Percentiles rank a stretch among this genome's conserved stretches.
Evolutionary conservation across 2,329 filamentous ascomycete genomes (phyloP).

Genomic region (Fusarium nodosum): DNA sequence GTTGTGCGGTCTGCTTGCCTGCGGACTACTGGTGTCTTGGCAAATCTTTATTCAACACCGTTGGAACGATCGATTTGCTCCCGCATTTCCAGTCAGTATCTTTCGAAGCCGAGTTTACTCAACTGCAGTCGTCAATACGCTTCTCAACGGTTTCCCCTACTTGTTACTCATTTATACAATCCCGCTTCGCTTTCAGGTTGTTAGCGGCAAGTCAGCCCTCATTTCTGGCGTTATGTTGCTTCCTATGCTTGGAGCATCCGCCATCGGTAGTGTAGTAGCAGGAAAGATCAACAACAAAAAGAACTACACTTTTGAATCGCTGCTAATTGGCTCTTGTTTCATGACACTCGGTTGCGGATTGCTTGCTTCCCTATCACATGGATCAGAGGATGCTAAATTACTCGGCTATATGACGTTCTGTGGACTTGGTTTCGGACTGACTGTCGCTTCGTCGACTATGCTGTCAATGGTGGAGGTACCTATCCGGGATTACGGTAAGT

Average conservation of each 20-base stretch:
- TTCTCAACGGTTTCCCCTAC: slow-evolving; percentile 66
- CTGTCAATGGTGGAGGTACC: slow-evolving; percentile 59
- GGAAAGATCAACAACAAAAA: slow-evolving; percentile 59
- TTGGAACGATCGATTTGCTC: slow-evolving; percentile 49
- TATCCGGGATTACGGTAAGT: slow-evolving; percentile 60
- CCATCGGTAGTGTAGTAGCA: slow-evolving; percentile 59
- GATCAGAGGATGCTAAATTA: slow-evolving; percentile 59
- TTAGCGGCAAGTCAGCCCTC: slow-evolving; percentile 62
- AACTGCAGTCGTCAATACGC: slow-evolving; percentile 59
- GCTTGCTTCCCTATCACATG: slow-evolving; percentile 55
- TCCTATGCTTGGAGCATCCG: slow-evolving; percentile 65
- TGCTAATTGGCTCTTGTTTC: slow-evolving; percentile 58
- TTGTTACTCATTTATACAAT: slow-evolving; percentile 64
- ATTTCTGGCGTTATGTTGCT: slow-evolving; percentile 65
- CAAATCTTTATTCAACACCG: slow-evolving; percentile 46
- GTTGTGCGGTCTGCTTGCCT: slow-evolving; percentile 49
- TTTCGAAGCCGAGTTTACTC: slow-evolving; percentile 63
- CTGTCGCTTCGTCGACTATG: slow-evolving; percentile 63
- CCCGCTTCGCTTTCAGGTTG: slow-evolving; percentile 64
- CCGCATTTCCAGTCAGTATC: slow-evolving; percentile 64
- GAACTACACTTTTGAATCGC: slow-evolving; percentile 60
- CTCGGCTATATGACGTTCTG: slow-evolving; percentile 65
- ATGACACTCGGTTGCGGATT: slow-evolving; percentile 64
- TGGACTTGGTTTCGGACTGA: slow-evolving; percentile 67
- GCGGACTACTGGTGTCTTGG: slow-evolving; percentile 51